phyloP scores from a whole-genome alignment of 2,329 filamentous ascomycete species.

The Paecilomyces formosus region DNA sequence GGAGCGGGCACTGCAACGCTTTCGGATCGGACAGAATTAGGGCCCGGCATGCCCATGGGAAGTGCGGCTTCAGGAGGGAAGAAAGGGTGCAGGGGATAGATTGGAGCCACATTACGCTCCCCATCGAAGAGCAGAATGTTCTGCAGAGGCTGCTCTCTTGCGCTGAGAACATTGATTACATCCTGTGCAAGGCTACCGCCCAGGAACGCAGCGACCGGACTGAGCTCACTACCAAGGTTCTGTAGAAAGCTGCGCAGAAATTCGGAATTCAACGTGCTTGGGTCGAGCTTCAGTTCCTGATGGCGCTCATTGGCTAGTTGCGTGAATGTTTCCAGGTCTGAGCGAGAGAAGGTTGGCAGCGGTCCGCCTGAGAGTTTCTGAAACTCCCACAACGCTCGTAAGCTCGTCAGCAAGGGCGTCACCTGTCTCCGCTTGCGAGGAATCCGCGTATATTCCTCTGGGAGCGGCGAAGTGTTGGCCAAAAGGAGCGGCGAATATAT shows the following conservation, averaged over 20 bases:
- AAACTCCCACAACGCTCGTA: slow-evolving; percentile 88
- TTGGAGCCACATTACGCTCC: slow-evolving; percentile 65
- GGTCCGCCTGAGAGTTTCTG: slow-evolving; percentile 51
- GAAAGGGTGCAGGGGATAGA: slow-evolving; percentile 74
- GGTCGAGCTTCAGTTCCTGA: slow-evolving; percentile 62
- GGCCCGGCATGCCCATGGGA: slow-evolving; percentile 19
- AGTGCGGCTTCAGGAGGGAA: slow-evolving; percentile 30
- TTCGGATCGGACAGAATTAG: slow-evolving; percentile 13
- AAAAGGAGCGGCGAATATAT: slow-evolving; percentile 80
- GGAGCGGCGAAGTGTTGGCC: slow-evolving; percentile 70
- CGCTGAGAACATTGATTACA: slow-evolving; percentile 90
- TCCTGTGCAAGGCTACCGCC: slow-evolving; percentile 91
- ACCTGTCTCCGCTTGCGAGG: slow-evolving; percentile 65
- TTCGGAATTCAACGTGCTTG: slow-evolving; percentile 59
- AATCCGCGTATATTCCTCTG: slow-evolving; percentile 61
- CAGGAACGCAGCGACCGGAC: slow-evolving; percentile 79
- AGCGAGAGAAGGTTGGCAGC: slow-evolving; percentile 48
- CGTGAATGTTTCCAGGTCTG: slow-evolving; percentile 71
- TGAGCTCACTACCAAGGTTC: slow-evolving; percentile 75
- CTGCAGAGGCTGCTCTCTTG: slow-evolving; percentile 88
- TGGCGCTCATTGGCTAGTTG: slow-evolving; percentile 70
- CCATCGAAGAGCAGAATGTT: slow-evolving; percentile 92
- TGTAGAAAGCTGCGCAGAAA: slow-evolving; percentile 79
- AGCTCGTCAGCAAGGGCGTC: slow-evolving; percentile 75
- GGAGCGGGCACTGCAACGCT: background rate